Percentiles rank a stretch among this genome's conserved stretches.
Conservation (phyloP, 331 rosid species). For the Pyracantha coccinea region DNA sequence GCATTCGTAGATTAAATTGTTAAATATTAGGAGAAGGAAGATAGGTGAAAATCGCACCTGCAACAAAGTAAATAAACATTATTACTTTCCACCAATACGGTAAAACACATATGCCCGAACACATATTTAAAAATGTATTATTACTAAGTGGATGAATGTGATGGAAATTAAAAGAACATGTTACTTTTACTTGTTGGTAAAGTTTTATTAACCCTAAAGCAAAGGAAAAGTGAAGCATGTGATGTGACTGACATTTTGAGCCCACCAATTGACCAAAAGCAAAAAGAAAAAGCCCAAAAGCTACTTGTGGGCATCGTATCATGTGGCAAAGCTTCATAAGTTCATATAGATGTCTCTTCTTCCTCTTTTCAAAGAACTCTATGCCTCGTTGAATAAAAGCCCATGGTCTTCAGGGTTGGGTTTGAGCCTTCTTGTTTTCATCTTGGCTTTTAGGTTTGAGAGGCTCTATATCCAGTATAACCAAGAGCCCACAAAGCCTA, state of each 20-base stretch:
- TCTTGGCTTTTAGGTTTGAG: background rate
- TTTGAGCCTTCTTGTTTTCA: background rate
- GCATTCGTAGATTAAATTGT: too few species aligned
- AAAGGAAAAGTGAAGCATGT: background rate
- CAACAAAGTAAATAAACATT: too few species aligned
- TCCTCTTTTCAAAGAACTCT: background rate
- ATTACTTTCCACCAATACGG: too few species aligned
- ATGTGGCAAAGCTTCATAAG: background rate
- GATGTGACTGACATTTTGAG: background rate
- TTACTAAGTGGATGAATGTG: background rate
- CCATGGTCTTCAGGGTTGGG: background rate
- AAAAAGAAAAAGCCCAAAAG: background rate
- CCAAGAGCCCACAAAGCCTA: background rate
- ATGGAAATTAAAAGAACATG: background rate
- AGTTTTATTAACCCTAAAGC: background rate
- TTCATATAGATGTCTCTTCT: background rate
- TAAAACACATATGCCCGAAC: background rate
- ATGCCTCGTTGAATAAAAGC: background rate
- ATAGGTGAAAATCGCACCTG: too few species aligned
- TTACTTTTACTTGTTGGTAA: background rate
- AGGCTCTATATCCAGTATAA: background rate
- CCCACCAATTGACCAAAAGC: background rate
- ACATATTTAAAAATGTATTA: background rate
- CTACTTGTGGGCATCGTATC: background rate
- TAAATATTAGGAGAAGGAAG: too few species aligned